Evolutionary conservation across 2,329 filamentous ascomycete genomes (phyloP), one percentile per base, ranked within the genome.

Genomic region (Cercospora sp.): DNA sequence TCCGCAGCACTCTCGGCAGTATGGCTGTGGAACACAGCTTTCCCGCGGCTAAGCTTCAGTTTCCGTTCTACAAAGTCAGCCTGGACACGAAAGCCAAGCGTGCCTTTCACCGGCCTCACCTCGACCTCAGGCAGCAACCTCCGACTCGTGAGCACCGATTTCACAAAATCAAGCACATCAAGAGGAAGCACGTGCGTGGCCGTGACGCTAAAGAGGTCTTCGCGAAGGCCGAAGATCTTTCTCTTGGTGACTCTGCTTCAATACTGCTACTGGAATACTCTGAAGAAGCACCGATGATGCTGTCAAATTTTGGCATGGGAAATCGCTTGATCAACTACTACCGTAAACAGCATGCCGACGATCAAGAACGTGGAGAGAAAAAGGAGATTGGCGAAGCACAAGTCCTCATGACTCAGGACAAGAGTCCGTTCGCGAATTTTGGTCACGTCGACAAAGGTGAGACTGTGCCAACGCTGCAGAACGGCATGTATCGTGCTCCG

Each of bases 301-400:
- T 99, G 70, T 97, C 94, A 53, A 97, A 97, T 77, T 97, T 97
- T 76, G 95, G 94, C 72, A 99, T 99, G 95, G 94, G 94, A 63
- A 97, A 91, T 79, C 91, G 93, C 63, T 87, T 99, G 67, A 93
- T 98, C 83, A 98, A 99, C 80, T 99, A 98, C 80, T 97, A 97
- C 78, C 91, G 93, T 45, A 89, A 94, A 68, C 93, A 93, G 75
- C 91, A 93, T 77, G 87, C 81, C 37, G 92, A 96, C 57, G 92
- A 95, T 69, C 87, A 89, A 60, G 86, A 88, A 63, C 86, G 92
- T 1, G 62, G 62, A 43, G 91, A 92, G 0, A 96, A 93, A 82
- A 80, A 86, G 68, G 93, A 97, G 3, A 87, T 99, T 70, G 95
- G 95, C 67, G 95, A 99, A 81, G 91, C 92, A 2, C 90, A 91